These are phyloP conservation scores for Pistacia vera DNA, from an alignment of 345 rosid genomes.

Conservation along the genomic window DNA sequence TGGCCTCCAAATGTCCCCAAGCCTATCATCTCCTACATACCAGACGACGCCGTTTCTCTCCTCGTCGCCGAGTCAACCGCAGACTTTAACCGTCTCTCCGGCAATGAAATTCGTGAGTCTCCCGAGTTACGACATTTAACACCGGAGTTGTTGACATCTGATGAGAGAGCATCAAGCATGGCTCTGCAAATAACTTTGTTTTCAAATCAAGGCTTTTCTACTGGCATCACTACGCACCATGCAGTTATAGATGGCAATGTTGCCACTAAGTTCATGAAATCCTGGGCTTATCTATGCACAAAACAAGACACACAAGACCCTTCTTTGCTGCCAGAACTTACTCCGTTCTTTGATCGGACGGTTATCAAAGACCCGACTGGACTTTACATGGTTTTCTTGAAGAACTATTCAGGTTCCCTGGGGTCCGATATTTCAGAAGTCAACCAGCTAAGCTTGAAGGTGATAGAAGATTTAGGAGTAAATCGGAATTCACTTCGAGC, in stretches of 20 bases:
- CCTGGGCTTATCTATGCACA: conserved; percentile 42
- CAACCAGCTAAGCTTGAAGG: conserved; percentile 23
- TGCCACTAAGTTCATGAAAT: conserved; percentile 36
- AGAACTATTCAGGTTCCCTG: too few species aligned
- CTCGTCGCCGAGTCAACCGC: background rate
- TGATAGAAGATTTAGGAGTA: background rate
- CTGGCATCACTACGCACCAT: conserved; percentile 41
- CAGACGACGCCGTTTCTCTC: background rate
- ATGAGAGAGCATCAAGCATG: background rate
- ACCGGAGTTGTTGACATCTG: background rate
- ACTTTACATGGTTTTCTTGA: background rate
- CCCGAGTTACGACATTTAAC: background rate
- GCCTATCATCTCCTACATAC: background rate
- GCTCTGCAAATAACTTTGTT: conserved; percentile 41
- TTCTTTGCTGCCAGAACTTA: conserved; percentile 24
- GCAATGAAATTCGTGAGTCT: background rate
- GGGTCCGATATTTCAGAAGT: background rate
- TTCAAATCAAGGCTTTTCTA: conserved; percentile 31
- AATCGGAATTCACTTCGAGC: conserved; percentile 19
- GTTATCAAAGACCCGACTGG: conserved; percentile 27
- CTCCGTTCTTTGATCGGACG: conserved; percentile 29
- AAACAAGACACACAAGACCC: background rate
- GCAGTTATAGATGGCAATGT: conserved; percentile 42
- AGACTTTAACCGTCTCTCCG: background rate
- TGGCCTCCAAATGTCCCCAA: background rate